phyloP scores from a whole-genome alignment of 192 early-diverging fungal species.

The Coemansia nantahalensis region DNA sequence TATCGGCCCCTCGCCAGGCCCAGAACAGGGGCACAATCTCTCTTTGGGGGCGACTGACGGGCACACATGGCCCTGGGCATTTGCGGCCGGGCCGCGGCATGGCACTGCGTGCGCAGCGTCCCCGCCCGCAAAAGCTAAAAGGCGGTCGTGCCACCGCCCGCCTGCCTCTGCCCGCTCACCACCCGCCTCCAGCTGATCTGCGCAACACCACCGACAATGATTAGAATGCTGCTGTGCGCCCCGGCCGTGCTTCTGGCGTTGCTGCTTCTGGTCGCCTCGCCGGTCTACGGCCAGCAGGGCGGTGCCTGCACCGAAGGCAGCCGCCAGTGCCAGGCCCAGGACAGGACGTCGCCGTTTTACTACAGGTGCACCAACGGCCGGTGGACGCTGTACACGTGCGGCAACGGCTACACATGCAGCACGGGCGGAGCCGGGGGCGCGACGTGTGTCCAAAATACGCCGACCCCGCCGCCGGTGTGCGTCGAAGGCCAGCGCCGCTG shows the following conservation, averaged over 20 bases:
- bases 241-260: not conserved
- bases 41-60: no score
- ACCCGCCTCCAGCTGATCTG: no score
- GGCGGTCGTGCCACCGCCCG: no score
- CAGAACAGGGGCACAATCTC: no score
- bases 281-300: conserved; percentile 3
- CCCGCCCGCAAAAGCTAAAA: no score
- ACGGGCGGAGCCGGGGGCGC: conserved; percentile 9
- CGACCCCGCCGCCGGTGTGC: conserved; percentile 20
- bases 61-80: no score
- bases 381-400: conserved; percentile 43
- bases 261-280: conserved; percentile 4
- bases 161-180: no score
- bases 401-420: conserved; percentile 31
- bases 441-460: conserved; percentile 12
- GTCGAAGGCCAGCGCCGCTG: conserved; percentile 38
- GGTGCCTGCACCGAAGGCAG: conserved; percentile 22
- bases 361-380: conserved; percentile 27
- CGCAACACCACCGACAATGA: no score
- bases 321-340: conserved; percentile 29
- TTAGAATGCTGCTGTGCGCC: not conserved
- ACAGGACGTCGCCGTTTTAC: conserved; percentile 28
- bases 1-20: no score
- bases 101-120: no score
- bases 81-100: no score